A percentile compares a stretch with the other conserved stretches of the same genome.
Evolutionary conservation across 805 yeast species (phyloP).

Genomic region (Ogataea ganodermae): DNA sequence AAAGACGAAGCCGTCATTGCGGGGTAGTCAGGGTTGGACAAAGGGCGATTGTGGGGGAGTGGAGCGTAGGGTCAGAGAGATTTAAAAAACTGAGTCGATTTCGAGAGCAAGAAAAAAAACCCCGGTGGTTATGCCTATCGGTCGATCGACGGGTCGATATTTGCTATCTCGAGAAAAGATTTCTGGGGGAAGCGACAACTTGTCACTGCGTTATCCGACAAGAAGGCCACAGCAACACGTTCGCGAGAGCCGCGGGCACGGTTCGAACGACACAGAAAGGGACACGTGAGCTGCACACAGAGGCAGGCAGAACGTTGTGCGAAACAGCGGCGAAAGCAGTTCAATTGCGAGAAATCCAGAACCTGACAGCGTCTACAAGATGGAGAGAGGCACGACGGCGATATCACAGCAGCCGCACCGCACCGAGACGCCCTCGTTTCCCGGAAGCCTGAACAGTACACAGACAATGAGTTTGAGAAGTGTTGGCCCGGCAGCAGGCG

Average conservation of each 20-base stretch:
- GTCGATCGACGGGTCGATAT: not conserved
- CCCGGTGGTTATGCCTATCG: not conserved
- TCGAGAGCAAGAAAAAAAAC: not conserved
- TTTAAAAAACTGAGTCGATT: not conserved
- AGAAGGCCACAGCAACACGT: not conserved
- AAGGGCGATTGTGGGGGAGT: too few relatives aligned
- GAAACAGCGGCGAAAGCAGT: not conserved
- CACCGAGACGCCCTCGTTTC: conserved; percentile 1
- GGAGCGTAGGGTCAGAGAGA: not conserved
- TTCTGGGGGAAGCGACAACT: not conserved
- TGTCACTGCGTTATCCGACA: too few relatives aligned
- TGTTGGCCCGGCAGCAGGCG: too few relatives aligned
- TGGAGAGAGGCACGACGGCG: conserved; percentile 1
- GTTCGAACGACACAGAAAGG: not conserved
- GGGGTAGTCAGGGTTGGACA: not conserved
- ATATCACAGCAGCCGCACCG: conserved; percentile 5
- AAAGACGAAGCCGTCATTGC: conserved; percentile 10
- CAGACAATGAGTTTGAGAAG: too few relatives aligned
- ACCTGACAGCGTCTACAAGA: not conserved
- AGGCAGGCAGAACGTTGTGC: not conserved
- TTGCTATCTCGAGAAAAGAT: not conserved
- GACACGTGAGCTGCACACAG: not conserved
- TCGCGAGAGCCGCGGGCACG: not conserved
- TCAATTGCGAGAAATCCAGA: not conserved
- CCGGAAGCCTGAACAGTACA: too few relatives aligned